Base-by-base conservation (phyloP, 192 early-diverging fungal genomes). In the Coemansia sp. region DNA sequence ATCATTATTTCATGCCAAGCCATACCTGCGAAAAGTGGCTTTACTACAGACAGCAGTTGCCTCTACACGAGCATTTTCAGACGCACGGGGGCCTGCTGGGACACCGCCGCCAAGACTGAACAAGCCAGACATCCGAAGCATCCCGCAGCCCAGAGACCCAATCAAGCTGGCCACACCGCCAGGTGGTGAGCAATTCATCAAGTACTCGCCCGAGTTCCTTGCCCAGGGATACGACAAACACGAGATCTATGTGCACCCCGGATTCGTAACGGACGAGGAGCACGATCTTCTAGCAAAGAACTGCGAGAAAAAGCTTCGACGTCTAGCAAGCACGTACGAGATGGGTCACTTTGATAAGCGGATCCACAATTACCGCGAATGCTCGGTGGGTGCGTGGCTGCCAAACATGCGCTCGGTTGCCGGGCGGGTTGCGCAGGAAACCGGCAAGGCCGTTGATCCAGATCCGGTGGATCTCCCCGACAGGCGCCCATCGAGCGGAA, bases 291-390 rank as follows among this genome's bases (percentile, higher is more conserved):
- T 85, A 49, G 84, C 70, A 43, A 71, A 74, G 50, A 72, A 60
- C 55, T 77, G 79, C 63, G 63, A 80, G 46, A 76, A 65, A 39
- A 87, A 87, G 68, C 84, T 89, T 5, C 63, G 69, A 56, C 75
- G 88, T 11, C 74, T 87, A 41, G 83, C 80, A 4, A 72, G 79
- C 49, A 56, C 69, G n/a, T 93, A 93, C 66, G 83, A 87, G 65
- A 84, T 86, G 71, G 87, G 85, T 16, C 93, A 95, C 65, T 92
- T 92, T 74, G 93, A 95, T 74, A 83, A 84, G 19, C 86, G 92
- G 25, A 95, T 93, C 44, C 85, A 82, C 41, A 79, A 88, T 42
- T 92, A 92, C 63, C 77, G 87, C 49, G 89, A 91, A 72, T 89
- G 87, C 64, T 87, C 87, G 38, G 88, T 89, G 25, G 84, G 87